Percentiles rank a stretch among this genome's conserved stretches.
phyloP scores from a whole-genome alignment of 2,329 filamentous ascomycete genomes.

The Colletotrichum cordylinicola region DNA sequence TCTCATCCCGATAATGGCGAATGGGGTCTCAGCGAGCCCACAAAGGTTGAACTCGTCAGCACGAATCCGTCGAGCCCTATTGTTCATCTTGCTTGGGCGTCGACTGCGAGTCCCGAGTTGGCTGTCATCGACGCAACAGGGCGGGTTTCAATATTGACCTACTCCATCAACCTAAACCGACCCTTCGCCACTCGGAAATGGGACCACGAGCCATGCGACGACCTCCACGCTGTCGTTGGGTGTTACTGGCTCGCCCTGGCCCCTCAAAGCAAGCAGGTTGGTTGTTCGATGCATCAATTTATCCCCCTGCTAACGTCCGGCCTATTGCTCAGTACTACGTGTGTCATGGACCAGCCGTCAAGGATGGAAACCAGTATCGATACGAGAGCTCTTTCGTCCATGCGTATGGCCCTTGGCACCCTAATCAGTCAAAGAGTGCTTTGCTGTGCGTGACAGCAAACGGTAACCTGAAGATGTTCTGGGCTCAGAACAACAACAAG shows the following conservation, averaged over 20 bases:
- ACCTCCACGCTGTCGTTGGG: slow-evolving; percentile 80
- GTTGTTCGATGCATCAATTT: slow-evolving; percentile 16
- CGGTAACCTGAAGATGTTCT: slow-evolving; percentile 77
- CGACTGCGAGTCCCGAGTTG: slow-evolving; percentile 75
- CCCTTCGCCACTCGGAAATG: slow-evolving; percentile 67
- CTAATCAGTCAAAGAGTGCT: slow-evolving; percentile 72
- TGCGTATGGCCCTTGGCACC: slow-evolving; percentile 76
- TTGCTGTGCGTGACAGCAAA: slow-evolving; percentile 79
- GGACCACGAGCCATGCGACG: slow-evolving; percentile 73
- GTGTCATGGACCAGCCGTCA: slow-evolving; percentile 67
- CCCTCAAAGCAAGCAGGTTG: slow-evolving; percentile 47
- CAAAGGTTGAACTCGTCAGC: slow-evolving; percentile 64
- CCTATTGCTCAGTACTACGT: slow-evolving; percentile 42
- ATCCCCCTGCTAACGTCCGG: not conserved
- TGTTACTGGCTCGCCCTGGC: slow-evolving; percentile 82
- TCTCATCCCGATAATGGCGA: slow-evolving; percentile 71
- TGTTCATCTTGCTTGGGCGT: slow-evolving; percentile 83
- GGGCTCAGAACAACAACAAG: slow-evolving; percentile 74
- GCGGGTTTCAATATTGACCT: slow-evolving; percentile 75
- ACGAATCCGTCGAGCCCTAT: slow-evolving; percentile 70
- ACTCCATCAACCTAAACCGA: slow-evolving; percentile 76
- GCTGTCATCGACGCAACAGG: slow-evolving; percentile 84
- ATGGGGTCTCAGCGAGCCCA: slow-evolving; percentile 81
- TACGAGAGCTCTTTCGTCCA: slow-evolving; percentile 72
- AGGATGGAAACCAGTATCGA: slow-evolving; percentile 66